Evolutionary conservation across 805 yeast genomes (phyloP).

Genomic region (Zygoascus tannicola): DNA sequence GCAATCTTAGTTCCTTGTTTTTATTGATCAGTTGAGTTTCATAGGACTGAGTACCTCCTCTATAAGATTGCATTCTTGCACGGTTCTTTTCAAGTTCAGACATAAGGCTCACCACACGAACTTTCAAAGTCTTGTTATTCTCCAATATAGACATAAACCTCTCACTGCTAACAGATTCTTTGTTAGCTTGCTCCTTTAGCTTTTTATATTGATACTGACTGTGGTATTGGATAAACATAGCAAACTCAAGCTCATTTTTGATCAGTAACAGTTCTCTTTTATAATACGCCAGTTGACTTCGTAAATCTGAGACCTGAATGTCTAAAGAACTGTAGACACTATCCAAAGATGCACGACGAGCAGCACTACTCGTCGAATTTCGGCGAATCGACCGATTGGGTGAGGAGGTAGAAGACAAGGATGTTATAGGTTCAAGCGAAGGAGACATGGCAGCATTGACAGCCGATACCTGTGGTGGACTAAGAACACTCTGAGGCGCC

Average conservation of each 20-base stretch:
- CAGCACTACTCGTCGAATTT: background rate
- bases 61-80: conserved; percentile 6
- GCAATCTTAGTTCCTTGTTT: conserved; percentile 25
- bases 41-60: conserved; percentile 27
- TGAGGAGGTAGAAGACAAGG: background rate
- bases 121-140: conserved; percentile 23
- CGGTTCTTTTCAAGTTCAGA: conserved; percentile 23
- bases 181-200: conserved; percentile 27
- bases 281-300: conserved; percentile 34
- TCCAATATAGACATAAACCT: conserved; percentile 24
- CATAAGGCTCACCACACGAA: conserved; percentile 21
- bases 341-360: background rate
- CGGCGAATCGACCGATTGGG: background rate
- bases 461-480: conserved; percentile 5
- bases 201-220: conserved; percentile 32
- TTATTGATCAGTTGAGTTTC: conserved; percentile 27
- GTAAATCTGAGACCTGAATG: background rate
- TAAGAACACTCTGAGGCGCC: conserved; percentile 11
- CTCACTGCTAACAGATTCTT: conserved; percentile 23
- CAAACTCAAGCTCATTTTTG: conserved; percentile 54
- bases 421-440: background rate
- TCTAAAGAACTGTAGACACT: background rate
- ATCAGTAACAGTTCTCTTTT: conserved; percentile 48
- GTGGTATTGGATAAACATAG: conserved; percentile 42
- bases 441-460: conserved; percentile 2